Evolutionary conservation across 2,329 filamentous ascomycete genomes (phyloP).

Genomic region (Penicillium sp.): DNA sequence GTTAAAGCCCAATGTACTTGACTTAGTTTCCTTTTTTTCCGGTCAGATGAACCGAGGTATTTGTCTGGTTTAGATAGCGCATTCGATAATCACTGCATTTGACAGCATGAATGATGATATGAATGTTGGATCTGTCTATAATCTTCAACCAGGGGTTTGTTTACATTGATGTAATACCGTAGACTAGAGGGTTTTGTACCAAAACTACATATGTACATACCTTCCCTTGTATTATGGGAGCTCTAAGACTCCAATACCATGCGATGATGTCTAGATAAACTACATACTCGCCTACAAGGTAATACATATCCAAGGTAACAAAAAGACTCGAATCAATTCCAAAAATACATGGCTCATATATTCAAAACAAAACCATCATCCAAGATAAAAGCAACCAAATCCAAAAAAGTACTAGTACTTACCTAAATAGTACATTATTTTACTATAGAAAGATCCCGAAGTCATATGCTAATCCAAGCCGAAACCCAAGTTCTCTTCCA

Average conservation of each 20-base stretch:
- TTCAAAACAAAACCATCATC: not conserved
- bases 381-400: not conserved
- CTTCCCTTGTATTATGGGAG: not conserved
- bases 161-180: not conserved
- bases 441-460: not conserved
- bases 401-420: not conserved
- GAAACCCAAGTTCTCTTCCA: not conserved
- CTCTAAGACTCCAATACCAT: not conserved
- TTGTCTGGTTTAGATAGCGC: not conserved
- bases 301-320: not conserved
- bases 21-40: not conserved
- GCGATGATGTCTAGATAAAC: not conserved
- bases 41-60: not conserved
- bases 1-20: constrained; percentile 17
- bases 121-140: not conserved
- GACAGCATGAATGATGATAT: constrained; percentile 10
- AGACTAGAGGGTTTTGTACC: not conserved
- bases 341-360: not conserved
- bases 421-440: not conserved
- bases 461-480: not conserved
- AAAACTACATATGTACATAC: not conserved
- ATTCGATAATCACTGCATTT: constrained; percentile 6
- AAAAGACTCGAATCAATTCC: not conserved
- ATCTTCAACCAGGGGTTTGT: not conserved
- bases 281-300: not conserved